phyloP scores from a whole-genome alignment of 2,329 filamentous ascomycete species.

The Aspergillus pseudoglaucus region DNA sequence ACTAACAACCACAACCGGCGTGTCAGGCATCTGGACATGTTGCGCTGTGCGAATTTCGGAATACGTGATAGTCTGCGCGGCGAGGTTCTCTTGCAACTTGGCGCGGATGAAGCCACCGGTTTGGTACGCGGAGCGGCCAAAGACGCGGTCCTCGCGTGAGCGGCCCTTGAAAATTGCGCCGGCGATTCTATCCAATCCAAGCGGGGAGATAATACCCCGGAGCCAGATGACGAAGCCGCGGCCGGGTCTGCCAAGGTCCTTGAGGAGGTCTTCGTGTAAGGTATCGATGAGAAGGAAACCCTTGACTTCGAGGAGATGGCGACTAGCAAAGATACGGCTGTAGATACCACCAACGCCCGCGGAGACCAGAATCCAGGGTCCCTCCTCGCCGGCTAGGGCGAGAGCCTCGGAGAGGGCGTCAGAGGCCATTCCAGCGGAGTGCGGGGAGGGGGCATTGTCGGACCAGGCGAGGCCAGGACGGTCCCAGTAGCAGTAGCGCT shows the following conservation, averaged over 20 bases:
- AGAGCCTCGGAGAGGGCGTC: conserved; percentile 85
- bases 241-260: conserved; percentile 55
- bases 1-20: conserved; percentile 73
- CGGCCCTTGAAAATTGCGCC: conserved; percentile 79
- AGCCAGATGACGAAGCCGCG: conserved; percentile 83
- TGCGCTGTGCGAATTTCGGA: conserved; percentile 74
- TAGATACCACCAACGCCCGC: conserved; percentile 85
- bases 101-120: conserved; percentile 79
- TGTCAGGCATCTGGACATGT: conserved; percentile 69
- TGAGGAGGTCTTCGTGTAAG: conserved; percentile 78
- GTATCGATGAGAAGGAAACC: conserved; percentile 83
- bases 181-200: conserved; percentile 73
- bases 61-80: conserved; percentile 75
- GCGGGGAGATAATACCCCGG: conserved; percentile 75
- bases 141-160: conserved; percentile 74
- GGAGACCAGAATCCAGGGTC: conserved; percentile 82
- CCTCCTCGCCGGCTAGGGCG: conserved; percentile 68
- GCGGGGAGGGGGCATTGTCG: conserved; percentile 87
- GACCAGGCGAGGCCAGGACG: conserved; percentile 82
- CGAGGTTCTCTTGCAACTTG: conserved; percentile 85
- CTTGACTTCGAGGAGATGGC: conserved; percentile 66
- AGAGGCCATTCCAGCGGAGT: conserved; percentile 87
- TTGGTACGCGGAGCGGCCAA: conserved; percentile 72
- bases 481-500: conserved; percentile 91
- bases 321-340: conserved; percentile 81